These are phyloP conservation scores for Psilocybe mexicana DNA, from an alignment of 1,284 basidiomycete species.

Conservation along the genomic window DNA sequence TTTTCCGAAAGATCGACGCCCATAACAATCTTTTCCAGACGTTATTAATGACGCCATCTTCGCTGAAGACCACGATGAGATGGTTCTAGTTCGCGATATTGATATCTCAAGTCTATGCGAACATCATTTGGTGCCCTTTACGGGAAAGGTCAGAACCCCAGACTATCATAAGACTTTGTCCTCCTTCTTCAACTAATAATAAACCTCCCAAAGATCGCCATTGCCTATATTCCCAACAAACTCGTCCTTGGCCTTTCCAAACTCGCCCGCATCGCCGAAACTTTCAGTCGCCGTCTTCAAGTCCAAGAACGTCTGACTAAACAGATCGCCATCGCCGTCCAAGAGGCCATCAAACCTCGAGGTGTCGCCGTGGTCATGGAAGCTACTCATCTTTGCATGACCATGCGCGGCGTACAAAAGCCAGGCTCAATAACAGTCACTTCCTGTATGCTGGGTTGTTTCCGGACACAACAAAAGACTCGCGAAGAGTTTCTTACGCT, in stretches of 20 bases:
- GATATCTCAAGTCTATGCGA: conserved; percentile 98
- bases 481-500: conserved; percentile 91
- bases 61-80: conserved; percentile 99
- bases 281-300: conserved; percentile 93
- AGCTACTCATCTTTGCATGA: conserved; percentile 99
- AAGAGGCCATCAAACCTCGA: conserved; percentile 95
- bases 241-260: conserved; percentile 97
- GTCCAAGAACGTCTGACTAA: conserved; percentile 98
- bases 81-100: conserved; percentile 98
- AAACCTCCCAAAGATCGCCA: conserved; percentile 51
- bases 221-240: conserved; percentile 95
- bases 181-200: conserved; percentile 8
- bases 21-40: conserved; percentile 49
- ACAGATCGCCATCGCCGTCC: conserved; percentile 95
- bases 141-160: conserved; percentile 79
- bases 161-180: conserved; percentile 8
- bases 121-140: conserved; percentile 98
- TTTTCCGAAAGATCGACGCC: conserved; percentile 7
- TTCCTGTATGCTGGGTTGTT: conserved; percentile 99
- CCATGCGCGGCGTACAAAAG: conserved; percentile 99
- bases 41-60: conserved; percentile 99
- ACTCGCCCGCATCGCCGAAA: conserved; percentile 96
- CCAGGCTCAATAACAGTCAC: conserved; percentile 95
- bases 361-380: conserved; percentile 99
- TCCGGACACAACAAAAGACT: conserved; percentile 96